These are phyloP conservation scores for Picochlorum costavermella DNA, from an alignment of 139 green algal species.

Conservation along the genomic window DNA sequence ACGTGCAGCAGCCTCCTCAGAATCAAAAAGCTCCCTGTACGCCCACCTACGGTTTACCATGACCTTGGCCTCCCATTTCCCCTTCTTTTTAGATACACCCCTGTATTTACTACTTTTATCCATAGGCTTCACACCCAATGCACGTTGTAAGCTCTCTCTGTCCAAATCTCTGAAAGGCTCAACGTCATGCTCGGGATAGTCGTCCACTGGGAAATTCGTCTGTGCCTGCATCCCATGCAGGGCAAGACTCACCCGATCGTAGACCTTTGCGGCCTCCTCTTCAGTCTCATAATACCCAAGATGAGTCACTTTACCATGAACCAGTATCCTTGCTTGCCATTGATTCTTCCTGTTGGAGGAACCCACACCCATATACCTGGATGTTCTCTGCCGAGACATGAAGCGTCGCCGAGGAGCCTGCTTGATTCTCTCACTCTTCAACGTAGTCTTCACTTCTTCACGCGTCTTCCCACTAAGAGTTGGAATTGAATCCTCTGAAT, in stretches of 20 bases:
- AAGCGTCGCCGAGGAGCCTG: constrained; percentile 43
- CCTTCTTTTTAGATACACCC: constrained; percentile 68
- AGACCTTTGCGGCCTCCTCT: constrained; percentile 62
- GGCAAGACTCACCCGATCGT: constrained; percentile 51
- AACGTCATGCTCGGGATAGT: constrained; percentile 31
- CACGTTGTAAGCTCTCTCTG: constrained; percentile 59
- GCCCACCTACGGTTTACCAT: constrained; percentile 72
- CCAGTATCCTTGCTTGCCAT: constrained; percentile 70
- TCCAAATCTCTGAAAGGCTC: constrained; percentile 33
- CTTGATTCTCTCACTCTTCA: constrained; percentile 65
- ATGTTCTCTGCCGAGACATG: constrained; percentile 49
- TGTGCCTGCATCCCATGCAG: constrained; percentile 49
- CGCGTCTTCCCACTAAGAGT: constrained; percentile 47
- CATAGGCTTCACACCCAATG: constrained; percentile 70
- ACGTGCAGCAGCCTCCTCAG: constrained; percentile 44
- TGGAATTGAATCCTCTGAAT: constrained; percentile 28
- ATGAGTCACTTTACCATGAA: constrained; percentile 66
- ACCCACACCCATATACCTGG: constrained; percentile 59
- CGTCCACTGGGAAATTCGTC: constrained; percentile 52
- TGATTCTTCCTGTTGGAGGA: constrained; percentile 66
- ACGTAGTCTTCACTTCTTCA: constrained; percentile 61
- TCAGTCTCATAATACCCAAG: constrained; percentile 64
- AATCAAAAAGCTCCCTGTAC: constrained; percentile 62
- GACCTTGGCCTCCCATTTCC: constrained; percentile 70
- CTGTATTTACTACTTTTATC: constrained; percentile 54